Evolutionary conservation across 345 rosid genomes (phyloP).

Genomic region (Murraya koenigii): DNA sequence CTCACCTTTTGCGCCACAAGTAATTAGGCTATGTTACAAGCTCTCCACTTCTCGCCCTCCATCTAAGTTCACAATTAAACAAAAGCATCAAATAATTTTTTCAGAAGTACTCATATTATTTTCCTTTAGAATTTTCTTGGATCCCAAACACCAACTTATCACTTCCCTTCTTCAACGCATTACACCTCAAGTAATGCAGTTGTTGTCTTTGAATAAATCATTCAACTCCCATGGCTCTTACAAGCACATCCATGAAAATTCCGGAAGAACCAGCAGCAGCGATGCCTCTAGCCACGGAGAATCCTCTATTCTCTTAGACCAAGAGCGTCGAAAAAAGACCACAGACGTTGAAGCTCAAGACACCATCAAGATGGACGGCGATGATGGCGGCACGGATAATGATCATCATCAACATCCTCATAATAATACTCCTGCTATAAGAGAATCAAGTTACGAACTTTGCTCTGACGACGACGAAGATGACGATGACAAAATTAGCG

Average conservation of each 20-base stretch:
- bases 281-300: constrained; percentile 34
- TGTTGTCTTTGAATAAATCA: constrained; percentile 41
- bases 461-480: too few species aligned
- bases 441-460: too few species aligned
- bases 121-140: not conserved
- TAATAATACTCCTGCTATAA: too few species aligned
- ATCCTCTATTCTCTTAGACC: constrained; percentile 51
- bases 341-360: not conserved
- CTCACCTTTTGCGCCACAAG: constrained; percentile 5
- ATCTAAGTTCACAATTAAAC: not conserved
- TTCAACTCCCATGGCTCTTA: constrained; percentile 46
- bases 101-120: too few species aligned
- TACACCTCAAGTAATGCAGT: constrained; percentile 16
- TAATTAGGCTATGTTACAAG: not conserved
- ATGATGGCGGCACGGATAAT: not conserved
- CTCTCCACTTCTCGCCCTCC: not conserved
- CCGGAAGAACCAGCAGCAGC: constrained; percentile 13
- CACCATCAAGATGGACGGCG: constrained; percentile 5
- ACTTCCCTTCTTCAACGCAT: not conserved
- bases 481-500: not conserved
- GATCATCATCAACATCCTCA: not conserved
- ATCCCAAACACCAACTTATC: not conserved
- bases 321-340: constrained; percentile 4
- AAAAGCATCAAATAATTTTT: too few species aligned
- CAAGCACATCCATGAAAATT: constrained; percentile 29